Base-by-base conservation (phyloP, 2,329 filamentous ascomycete species). In the Diplodia intermedia region DNA sequence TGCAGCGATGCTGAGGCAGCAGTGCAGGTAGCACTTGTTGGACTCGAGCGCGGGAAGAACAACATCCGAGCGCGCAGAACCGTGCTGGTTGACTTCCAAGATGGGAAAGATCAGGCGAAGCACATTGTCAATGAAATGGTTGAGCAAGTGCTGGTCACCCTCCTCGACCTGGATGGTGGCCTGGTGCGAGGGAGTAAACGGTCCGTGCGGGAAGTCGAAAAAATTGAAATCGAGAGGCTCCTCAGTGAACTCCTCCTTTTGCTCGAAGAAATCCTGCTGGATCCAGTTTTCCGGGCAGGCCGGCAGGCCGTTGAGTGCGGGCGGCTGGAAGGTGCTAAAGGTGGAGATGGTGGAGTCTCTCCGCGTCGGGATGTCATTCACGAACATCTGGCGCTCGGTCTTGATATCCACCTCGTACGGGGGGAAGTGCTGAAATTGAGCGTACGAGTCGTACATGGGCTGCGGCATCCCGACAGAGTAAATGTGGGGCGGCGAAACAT, bases 321-420 rank as follows among this genome's bases (percentile, higher is more conserved):
- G 93, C 26, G 90, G 89, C 74, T 92, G 90, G 78, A 89, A 95
- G n/a, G 92, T 94, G 86, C 90, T 97, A 81, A 97, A 97, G 29
- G 93, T 97, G 0, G 94, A 96, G 47, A 93, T 90, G 38, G 92
- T 92, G 14, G 93, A 97, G 80, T 97, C 94, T 72, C 89, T 86
- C 69, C 94, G 85, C 15, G 93, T 91, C 4, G 92, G 93, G 67
- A 97, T 86, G 77, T 97, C 92, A 75, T 97, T 93, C 79, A 97
- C 89, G 79, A 92, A 97, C 84, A 96, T 93, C 73, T 97, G 93
- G 71, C 92, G 87, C 82, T 97, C 94, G 1, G 94, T 97, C 86
- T 94, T 97, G 83, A 98, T 91, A 78, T 97, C 94, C 70, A 97
- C 90, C 80, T 97, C 94, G 78, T 96, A 97, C 0, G 94, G 93